Conservation (phyloP, 2,329 filamentous ascomycete genomes). For the Epicoccum sorghinum region DNA sequence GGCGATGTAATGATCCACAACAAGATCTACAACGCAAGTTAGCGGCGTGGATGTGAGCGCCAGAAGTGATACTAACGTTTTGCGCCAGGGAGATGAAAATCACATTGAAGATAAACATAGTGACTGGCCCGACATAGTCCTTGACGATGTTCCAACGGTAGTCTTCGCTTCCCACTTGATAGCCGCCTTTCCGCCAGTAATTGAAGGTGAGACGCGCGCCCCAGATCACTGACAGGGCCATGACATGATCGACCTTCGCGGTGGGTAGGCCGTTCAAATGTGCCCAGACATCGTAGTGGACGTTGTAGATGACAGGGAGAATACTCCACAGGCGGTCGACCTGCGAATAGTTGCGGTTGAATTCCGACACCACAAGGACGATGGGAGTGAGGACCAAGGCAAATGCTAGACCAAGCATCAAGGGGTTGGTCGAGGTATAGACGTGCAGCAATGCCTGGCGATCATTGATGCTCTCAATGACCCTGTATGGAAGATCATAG, state of each 20-base stretch:
- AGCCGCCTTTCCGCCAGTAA: conserved; percentile 95
- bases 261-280: conserved; percentile 74
- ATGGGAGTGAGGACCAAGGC: conserved; percentile 73
- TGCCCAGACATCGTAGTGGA: conserved; percentile 84
- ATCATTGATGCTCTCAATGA: conserved; percentile 64
- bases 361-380: conserved; percentile 77
- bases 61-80: conserved; percentile 49
- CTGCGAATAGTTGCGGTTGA: conserved; percentile 96
- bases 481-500: conserved; percentile 50
- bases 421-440: conserved; percentile 85
- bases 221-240: conserved; percentile 77
- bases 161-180: conserved; percentile 86
- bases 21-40: conserved; percentile 61
- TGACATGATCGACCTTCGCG: conserved; percentile 72
- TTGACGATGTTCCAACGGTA: conserved; percentile 89
- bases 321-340: conserved; percentile 93
- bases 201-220: conserved; percentile 93
- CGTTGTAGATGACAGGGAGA: conserved; percentile 83
- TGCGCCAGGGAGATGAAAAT: conserved; percentile 88
- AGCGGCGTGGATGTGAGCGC: background rate
- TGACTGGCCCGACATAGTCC: conserved; percentile 63
- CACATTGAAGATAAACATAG: conserved; percentile 86
- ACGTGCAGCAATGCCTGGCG: conserved; percentile 69
- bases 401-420: conserved; percentile 75
- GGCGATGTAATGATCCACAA: conserved; percentile 81